phyloP scores from a whole-genome alignment of 164 flowering plant genomes.

The Saururus chinensis region DNA sequence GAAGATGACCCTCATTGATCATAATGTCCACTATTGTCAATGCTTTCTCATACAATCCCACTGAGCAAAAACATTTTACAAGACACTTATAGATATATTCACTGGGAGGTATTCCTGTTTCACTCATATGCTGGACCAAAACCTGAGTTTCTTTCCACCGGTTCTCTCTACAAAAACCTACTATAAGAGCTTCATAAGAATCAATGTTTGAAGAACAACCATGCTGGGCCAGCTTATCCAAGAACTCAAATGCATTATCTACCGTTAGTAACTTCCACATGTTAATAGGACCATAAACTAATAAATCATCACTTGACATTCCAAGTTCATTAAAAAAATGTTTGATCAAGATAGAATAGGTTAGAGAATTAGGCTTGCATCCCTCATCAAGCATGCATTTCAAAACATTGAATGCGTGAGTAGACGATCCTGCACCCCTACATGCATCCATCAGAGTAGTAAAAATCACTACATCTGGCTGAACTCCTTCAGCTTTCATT shows the following conservation, averaged over 20 bases:
- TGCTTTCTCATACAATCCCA: slow-evolving; percentile 43
- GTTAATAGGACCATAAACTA: slow-evolving; percentile 18
- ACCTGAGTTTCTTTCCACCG: slow-evolving; percentile 38
- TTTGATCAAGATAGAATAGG: slow-evolving; percentile 46
- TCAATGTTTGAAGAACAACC: slow-evolving; percentile 35
- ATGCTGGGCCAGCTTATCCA: slow-evolving; percentile 34
- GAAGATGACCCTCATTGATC: slow-evolving; percentile 32
- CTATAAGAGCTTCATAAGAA: slow-evolving; percentile 39
- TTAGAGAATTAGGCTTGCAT: slow-evolving; percentile 42
- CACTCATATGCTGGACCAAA: slow-evolving; percentile 41
- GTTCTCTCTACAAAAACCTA: slow-evolving; percentile 52
- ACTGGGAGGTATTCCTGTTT: slow-evolving; percentile 36
- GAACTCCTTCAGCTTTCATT: slow-evolving; percentile 46
- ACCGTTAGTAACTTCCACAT: slow-evolving; percentile 52
- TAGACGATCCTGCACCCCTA: slow-evolving; percentile 31
- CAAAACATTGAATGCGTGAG: slow-evolving; percentile 44
- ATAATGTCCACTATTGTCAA: slow-evolving; percentile 28
- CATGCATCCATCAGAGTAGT: slow-evolving; percentile 53
- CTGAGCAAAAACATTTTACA: slow-evolving; percentile 44
- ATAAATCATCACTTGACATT: slow-evolving; percentile 12
- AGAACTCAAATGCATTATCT: slow-evolving; percentile 28
- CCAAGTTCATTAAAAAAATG: slow-evolving; percentile 35
- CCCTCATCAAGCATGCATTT: slow-evolving; percentile 51
- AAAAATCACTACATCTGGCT: slow-evolving; percentile 41
- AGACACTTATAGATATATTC: slow-evolving; percentile 46